Percentiles rank a stretch among this genome's conserved stretches.
Conservation (phyloP, 441 rosid species). For the Gossypium davidsonii region DNA sequence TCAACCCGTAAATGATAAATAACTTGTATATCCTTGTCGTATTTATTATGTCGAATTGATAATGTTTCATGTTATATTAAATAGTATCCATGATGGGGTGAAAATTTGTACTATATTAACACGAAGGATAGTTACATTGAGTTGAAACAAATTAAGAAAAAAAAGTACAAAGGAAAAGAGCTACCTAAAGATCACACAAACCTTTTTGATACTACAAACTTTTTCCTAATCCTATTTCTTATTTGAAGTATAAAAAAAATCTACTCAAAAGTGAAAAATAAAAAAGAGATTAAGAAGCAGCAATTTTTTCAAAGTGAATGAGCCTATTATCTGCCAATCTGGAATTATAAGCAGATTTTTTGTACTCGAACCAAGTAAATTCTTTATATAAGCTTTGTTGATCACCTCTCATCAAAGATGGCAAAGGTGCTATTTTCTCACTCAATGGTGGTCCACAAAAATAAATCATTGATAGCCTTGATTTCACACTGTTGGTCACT, state of each 20-base stretch:
- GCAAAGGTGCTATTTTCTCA: constrained; percentile 39
- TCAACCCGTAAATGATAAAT: neutral
- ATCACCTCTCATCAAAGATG: constrained; percentile 35
- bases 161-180: too few species aligned
- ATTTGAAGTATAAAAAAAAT: neutral
- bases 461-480: constrained; percentile 52
- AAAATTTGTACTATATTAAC: neutral
- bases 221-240: neutral
- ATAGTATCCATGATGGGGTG: neutral
- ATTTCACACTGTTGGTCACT: constrained; percentile 37
- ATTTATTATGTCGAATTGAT: neutral
- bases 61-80: neutral
- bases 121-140: neutral
- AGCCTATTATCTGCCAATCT: constrained; percentile 54
- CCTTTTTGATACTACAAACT: neutral
- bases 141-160: neutral
- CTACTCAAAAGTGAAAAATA: too few species aligned
- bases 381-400: constrained; percentile 51
- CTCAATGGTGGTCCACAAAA: constrained; percentile 47
- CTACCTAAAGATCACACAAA: neutral
- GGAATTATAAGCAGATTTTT: constrained; percentile 44
- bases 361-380: constrained; percentile 66
- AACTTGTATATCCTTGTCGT: neutral
- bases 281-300: constrained; percentile 23
- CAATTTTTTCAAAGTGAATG: constrained; percentile 45